phyloP scores from a whole-genome alignment of 2,329 filamentous ascomycete species.

The Pseudocercospora musae region DNA sequence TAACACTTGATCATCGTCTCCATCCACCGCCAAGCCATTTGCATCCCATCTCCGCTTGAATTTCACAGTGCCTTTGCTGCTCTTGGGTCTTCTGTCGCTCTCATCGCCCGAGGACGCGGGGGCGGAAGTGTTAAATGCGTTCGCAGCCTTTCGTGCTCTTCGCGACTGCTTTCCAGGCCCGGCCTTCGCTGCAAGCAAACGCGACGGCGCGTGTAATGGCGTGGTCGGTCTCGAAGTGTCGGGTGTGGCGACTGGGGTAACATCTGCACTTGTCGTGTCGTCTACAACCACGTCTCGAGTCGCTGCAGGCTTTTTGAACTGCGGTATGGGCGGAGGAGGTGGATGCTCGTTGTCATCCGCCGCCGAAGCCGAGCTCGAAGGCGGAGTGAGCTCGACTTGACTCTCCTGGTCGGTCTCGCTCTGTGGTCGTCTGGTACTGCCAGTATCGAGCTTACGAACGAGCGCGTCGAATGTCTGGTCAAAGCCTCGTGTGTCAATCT shows the following conservation, averaged over 20 bases:
- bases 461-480: constrained; percentile 95
- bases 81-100: constrained; percentile 49
- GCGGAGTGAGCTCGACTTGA: constrained; percentile 51
- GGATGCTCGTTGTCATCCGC: constrained; percentile 51
- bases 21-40: constrained; percentile 81
- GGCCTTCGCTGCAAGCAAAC: constrained; percentile 69
- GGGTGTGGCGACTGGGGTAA: constrained; percentile 67
- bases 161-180: constrained; percentile 77
- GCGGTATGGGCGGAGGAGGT: constrained; percentile 49
- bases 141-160: constrained; percentile 68
- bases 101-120: constrained; percentile 83
- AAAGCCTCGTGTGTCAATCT: constrained; percentile 75
- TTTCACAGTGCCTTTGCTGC: constrained; percentile 62
- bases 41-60: constrained; percentile 90
- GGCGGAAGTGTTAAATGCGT: constrained; percentile 48
- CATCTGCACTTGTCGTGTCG: constrained; percentile 59
- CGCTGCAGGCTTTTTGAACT: constrained; percentile 46
- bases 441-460: constrained; percentile 70
- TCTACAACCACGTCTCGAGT: constrained; percentile 16
- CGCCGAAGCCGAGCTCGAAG: constrained; percentile 47
- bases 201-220: constrained; percentile 55
- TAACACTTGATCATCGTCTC: constrained; percentile 70
- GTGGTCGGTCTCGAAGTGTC: constrained; percentile 77
- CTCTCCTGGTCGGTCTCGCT: constrained; percentile 32
- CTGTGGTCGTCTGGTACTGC: constrained; percentile 27